Base-by-base conservation (phyloP, 1,284 basidiomycete genomes). In the Malassezia brasiliensis region DNA sequence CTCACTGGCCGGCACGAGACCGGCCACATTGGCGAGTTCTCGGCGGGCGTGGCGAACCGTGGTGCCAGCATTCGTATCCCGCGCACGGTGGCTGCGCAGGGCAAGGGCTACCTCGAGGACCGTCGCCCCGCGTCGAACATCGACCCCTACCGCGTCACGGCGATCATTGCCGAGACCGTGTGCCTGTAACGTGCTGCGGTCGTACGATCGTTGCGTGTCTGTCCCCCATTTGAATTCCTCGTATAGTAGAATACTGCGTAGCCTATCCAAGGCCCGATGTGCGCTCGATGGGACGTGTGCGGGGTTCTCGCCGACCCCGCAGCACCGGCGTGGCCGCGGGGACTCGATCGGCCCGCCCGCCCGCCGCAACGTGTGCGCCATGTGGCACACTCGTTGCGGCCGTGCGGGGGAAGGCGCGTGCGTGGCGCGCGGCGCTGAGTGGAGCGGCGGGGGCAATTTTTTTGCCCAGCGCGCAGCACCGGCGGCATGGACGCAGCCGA, bases 1-100 rank as follows among this genome's bases (percentile, higher is more conserved):
- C 67, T 74, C 30, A 74, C 72, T 17, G 72, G 72, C 51, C 64
- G 63, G 54, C 70, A 74, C 65, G 94, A 99, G 83, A 99, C 94
- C 47, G 91, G 87, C 60, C 89, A 93, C 79, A 96, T 98, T 74
- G 83, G 85, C 69, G 77, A 78, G 58, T 99, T 99, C 82, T 88
- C 85, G 65, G 88, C 87, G 58, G 93, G 93, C 78, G 88, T 96
- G 60, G 93, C 93, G 69, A 89, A 98, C 82, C 88, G 93, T 78
- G 93, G 90, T 74, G 90, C 72, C 44, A 69, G 67, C 40, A 78
- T 79, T 65, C 77, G 78, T 56, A 85, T 94, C 55, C 91, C 91
- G 53, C 81, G 90, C 69, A 88, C 93, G 77, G 90, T 94, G 68
- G 87, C 85, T 56, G 81, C 85, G 34, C 85, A 91, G 78, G 91